Evolutionary conservation across 805 yeast species (phyloP), one percentile per base, ranked within the genome.

Genomic region (Teunomyces panamensis): DNA sequence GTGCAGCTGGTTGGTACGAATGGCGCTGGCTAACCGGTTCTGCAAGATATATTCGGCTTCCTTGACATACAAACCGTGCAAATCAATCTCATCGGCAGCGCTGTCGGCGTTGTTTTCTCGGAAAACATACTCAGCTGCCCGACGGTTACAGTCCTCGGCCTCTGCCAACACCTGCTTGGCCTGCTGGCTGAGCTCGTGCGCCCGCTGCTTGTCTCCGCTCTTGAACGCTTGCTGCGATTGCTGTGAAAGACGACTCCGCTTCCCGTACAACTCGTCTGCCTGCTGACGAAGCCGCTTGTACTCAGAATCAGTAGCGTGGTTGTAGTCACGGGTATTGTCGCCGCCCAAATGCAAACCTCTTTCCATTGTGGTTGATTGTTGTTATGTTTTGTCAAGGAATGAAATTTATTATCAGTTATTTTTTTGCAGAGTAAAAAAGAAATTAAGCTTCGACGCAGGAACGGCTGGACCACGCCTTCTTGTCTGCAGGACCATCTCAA

Each of bases 81-180:
- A 74, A 68, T 92, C 98, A 52, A 92, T 89, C 66, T 92, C 98
- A 64, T 89, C 85, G 20, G 76, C 75, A 29, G 79, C 83, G n/a
- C 92, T 84, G 60, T 91, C 97, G 34, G 88, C 80, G 61, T 92
- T 92, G 65, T 92, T 92, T 54, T 87, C 91, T 37, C 84, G 73
- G 64, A 92, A 92, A 1, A 88, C 96, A 59, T 84, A 90, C 63
- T 84, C 89, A 1, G 97, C 97, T 3, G 98, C 99, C 64, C 83
- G 81, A 14, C 74, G 69, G 66, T 91, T 91, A 62, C 75, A 80
- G 33, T 72, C 63, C 39, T 89, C 96, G 30, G 89, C 94, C 53
- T 83, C 68, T 0, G 59, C 66, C 27, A 71, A 73, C 50, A 81
- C 81, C 50, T 75, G 62, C 60, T 88, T 85, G 29, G 92, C 84